phyloP scores from a whole-genome alignment of 176 grass and related monocot species.

The Ampelocalamus luodianensis region DNA sequence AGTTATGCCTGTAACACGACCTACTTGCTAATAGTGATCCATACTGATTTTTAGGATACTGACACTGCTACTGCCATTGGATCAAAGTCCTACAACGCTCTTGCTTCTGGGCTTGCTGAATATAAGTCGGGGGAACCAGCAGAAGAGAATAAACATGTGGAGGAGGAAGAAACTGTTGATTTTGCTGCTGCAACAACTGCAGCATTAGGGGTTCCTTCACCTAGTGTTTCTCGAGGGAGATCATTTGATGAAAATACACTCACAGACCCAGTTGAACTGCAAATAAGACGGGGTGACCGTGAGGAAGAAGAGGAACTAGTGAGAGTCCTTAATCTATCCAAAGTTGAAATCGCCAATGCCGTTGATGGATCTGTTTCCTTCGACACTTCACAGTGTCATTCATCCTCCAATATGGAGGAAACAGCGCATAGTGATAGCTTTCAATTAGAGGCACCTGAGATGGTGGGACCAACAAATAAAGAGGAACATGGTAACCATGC shows the following conservation, averaged over 20 bases:
- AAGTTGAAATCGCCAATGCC: slow-evolving; percentile 47
- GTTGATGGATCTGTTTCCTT: slow-evolving; percentile 56
- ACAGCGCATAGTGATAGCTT: slow-evolving; percentile 49
- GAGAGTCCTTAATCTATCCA: slow-evolving; percentile 82
- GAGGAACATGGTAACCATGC: slow-evolving; percentile 31
- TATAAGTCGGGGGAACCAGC: slow-evolving; percentile 64
- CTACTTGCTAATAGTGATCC: slow-evolving; percentile 6
- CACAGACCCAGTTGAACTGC: slow-evolving; percentile 43
- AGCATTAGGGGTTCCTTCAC: slow-evolving; percentile 81
- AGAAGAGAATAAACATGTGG: slow-evolving; percentile 52
- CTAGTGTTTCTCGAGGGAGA: slow-evolving; percentile 64
- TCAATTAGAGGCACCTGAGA: slow-evolving; percentile 33
- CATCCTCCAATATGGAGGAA: slow-evolving; percentile 49
- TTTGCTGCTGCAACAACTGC: slow-evolving; percentile 91
- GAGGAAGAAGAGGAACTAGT: slow-evolving; percentile 93
- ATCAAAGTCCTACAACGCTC: slow-evolving; percentile 89
- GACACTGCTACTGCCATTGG: slow-evolving; percentile 79
- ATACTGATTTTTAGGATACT: slow-evolving; percentile 61
- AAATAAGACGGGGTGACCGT: slow-evolving; percentile 64
- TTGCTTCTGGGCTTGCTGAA: slow-evolving; percentile 79
- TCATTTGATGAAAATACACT: slow-evolving; percentile 80
- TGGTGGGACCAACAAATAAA: slow-evolving; percentile 26
- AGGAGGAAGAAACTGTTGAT: slow-evolving; percentile 81
- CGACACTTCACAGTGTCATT: slow-evolving; percentile 32
- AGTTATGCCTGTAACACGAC: slow-evolving; percentile 4